A percentile compares a stretch with the other conserved stretches of the same genome.
These are phyloP conservation scores for Curvularia eragrostidis DNA, from an alignment of 2,329 filamentous ascomycete genomes.

Conservation along the genomic window DNA sequence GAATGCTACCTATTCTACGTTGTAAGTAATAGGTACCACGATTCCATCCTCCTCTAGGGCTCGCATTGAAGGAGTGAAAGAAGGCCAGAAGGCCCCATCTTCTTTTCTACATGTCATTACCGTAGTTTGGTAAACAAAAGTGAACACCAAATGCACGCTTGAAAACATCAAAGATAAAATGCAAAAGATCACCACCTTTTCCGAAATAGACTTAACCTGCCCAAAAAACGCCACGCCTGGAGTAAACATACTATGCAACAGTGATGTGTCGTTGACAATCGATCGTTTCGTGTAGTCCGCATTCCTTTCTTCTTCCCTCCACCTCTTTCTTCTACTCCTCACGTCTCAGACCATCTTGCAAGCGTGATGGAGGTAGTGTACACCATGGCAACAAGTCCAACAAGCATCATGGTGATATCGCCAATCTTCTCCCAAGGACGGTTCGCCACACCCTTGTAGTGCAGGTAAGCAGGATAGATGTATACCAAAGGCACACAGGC, in stretches of 20 bases:
- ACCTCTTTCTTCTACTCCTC: background rate
- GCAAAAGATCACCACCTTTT: background rate
- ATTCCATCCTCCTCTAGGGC: background rate
- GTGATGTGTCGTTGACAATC: background rate
- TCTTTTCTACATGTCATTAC: constrained; percentile 4
- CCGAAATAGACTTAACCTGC: background rate
- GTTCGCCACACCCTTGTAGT: constrained; percentile 70
- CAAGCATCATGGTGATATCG: constrained; percentile 67
- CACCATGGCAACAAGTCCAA: constrained; percentile 74
- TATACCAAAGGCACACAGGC: constrained; percentile 79
- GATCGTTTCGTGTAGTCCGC: background rate
- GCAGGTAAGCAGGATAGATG: constrained; percentile 75
- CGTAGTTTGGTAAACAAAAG: background rate
- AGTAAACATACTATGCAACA: constrained; percentile 10
- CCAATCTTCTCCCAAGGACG: constrained; percentile 62
- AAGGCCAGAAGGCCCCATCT: background rate
- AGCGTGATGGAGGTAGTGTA: constrained; percentile 73
- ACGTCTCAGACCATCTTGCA: constrained; percentile 39
- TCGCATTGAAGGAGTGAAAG: background rate
- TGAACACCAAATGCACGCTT: constrained; percentile 3
- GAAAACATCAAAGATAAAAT: background rate
- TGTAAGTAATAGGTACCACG: background rate
- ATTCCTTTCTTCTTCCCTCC: background rate
- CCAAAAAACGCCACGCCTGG: constrained; percentile 2
- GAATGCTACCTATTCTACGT: background rate